Evolutionary conservation across 2,329 filamentous ascomycete genomes (phyloP).

Genomic region (Hymenoscyphus fructigenus): DNA sequence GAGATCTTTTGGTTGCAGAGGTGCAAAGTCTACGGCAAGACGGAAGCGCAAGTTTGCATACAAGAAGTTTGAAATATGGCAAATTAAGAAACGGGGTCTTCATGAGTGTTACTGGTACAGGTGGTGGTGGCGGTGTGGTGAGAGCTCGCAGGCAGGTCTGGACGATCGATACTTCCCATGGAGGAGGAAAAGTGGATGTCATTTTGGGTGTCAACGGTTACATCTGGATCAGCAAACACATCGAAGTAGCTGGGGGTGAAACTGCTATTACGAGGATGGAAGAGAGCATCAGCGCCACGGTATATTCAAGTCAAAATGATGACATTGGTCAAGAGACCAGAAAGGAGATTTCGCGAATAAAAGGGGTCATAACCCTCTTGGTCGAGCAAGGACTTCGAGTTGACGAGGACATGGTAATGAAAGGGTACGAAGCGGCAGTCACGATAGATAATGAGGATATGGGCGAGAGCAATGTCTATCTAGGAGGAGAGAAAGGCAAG

Average conservation of each 20-base stretch:
- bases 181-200: conserved; percentile 72
- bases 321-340: conserved; percentile 73
- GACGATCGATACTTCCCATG: conserved; percentile 63
- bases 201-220: conserved; percentile 95
- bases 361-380: conserved; percentile 77
- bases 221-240: conserved; percentile 89
- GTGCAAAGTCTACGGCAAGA: conserved; percentile 88
- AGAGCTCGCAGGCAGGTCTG: conserved; percentile 83
- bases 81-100: conserved; percentile 95
- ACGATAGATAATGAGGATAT: conserved; percentile 65
- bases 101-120: conserved; percentile 75
- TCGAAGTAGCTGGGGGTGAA: conserved; percentile 54
- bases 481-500: conserved; percentile 47
- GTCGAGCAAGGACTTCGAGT: conserved; percentile 81
- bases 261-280: conserved; percentile 78
- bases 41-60: conserved; percentile 84
- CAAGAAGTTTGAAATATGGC: conserved; percentile 86
- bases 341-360: conserved; percentile 82
- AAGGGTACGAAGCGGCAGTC: conserved; percentile 77
- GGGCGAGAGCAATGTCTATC: conserved; percentile 56
- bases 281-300: conserved; percentile 78
- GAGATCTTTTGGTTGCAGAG: conserved; percentile 90
- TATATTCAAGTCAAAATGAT: conserved; percentile 96
- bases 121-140: conserved; percentile 78
- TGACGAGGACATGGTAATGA: conserved; percentile 84